Percentiles rank a stretch among this genome's conserved stretches.
phyloP scores from a whole-genome alignment of 1,284 basidiomycete genomes.

The Austroboletus niveus region DNA sequence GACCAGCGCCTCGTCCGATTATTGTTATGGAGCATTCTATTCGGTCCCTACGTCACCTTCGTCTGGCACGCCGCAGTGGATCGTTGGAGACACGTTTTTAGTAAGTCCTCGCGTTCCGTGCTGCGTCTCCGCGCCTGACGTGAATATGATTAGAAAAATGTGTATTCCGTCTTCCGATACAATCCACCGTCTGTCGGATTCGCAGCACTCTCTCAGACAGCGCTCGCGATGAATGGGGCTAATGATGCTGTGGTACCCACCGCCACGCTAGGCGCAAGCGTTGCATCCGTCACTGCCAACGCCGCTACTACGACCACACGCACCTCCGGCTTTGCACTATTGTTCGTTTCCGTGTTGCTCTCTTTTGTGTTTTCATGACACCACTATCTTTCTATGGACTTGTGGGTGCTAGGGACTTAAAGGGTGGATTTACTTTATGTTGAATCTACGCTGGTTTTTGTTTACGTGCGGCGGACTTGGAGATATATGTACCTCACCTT shows the following conservation, averaged over 20 bases:
- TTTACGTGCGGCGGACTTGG: not conserved
- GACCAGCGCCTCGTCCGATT: conserved; percentile 1
- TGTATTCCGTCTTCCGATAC: conserved; percentile 33
- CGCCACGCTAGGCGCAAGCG: conserved; percentile 20
- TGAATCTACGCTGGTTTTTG: not conserved
- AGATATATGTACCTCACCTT: not conserved
- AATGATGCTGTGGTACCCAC: conserved; percentile 19
- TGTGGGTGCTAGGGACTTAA: not conserved
- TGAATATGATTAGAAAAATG: conserved; percentile 27
- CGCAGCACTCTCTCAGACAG: conserved; percentile 26
- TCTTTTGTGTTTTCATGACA: conserved; percentile 8
- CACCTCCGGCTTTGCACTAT: not conserved
- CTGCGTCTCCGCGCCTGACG: conserved; percentile 3
- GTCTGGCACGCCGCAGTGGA: conserved; percentile 21
- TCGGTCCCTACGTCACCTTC: conserved; percentile 12
- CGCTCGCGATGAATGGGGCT: conserved; percentile 27
- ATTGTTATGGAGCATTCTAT: conserved; percentile 31
- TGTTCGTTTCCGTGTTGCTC: conserved; percentile 14
- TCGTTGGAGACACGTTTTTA: conserved; percentile 29
- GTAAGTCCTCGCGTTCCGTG: conserved; percentile 6
- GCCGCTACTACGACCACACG: conserved; percentile 12
- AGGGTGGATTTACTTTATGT: not conserved
- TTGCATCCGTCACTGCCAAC: conserved; percentile 13
- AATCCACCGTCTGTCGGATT: conserved; percentile 31
- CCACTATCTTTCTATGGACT: not conserved